Evolutionary conservation across 2,329 filamentous ascomycete species (phyloP).

Genomic region (Phialophora verrucosa): DNA sequence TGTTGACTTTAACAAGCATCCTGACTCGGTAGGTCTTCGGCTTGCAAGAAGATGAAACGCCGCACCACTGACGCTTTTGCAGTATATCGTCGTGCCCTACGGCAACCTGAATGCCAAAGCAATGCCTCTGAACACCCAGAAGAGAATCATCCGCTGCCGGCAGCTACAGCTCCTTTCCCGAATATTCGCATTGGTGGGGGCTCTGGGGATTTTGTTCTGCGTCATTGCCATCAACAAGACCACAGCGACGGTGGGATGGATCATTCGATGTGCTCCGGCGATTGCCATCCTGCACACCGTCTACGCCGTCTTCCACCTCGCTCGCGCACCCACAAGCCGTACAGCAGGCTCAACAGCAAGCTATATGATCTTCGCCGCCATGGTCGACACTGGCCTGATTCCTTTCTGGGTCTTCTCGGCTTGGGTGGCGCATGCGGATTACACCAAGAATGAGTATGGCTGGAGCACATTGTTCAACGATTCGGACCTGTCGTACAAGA

Average conservation of each 20-base stretch:
- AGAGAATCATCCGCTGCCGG: slow-evolving; percentile 71
- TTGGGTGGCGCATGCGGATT: slow-evolving; percentile 60
- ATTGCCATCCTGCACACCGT: slow-evolving; percentile 72
- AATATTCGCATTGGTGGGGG: slow-evolving; percentile 69
- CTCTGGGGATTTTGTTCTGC: slow-evolving; percentile 73
- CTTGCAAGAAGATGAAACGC: not conserved
- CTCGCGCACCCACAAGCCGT: slow-evolving; percentile 70
- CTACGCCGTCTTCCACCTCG: slow-evolving; percentile 83
- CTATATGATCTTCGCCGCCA: slow-evolving; percentile 82
- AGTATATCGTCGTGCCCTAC: slow-evolving; percentile 63
- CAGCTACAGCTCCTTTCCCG: slow-evolving; percentile 72
- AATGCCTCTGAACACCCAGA: slow-evolving; percentile 73
- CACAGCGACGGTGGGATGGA: slow-evolving; percentile 70
- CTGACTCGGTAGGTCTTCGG: slow-evolving; percentile 68
- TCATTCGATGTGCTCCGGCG: slow-evolving; percentile 76
- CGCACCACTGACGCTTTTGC: slow-evolving; percentile 24
- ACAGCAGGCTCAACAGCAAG: slow-evolving; percentile 81
- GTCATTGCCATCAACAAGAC: slow-evolving; percentile 77
- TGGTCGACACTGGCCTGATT: slow-evolving; percentile 71
- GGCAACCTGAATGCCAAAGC: slow-evolving; percentile 66
- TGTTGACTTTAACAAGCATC: slow-evolving; percentile 82
- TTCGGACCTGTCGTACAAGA: slow-evolving; percentile 60
- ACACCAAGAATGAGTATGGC: slow-evolving; percentile 48
- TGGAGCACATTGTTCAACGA: slow-evolving; percentile 75
- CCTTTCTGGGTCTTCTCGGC: slow-evolving; percentile 68